Base-by-base conservation (phyloP, 1,139 yeast species). In the Taiozyma sp. region DNA sequence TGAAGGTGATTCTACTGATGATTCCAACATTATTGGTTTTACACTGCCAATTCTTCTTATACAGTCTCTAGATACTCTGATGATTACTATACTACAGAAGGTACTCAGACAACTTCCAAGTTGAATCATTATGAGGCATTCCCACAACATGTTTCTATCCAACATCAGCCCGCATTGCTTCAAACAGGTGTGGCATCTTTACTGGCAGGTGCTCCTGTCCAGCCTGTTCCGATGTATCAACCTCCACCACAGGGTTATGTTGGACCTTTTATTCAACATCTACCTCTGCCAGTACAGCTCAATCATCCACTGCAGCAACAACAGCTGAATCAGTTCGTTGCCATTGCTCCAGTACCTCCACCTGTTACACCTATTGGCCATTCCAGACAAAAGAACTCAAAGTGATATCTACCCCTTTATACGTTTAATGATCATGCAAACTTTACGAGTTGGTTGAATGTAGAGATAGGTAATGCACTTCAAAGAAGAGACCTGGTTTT, bases 31-130 rank as follows among this genome's bases (percentile, higher is more conserved):
- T 6, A 16, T 8, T 69, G 70, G 70, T 62, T 61, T 46, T 63
- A 68, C 49, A 54, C 68, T 9, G 43, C 43, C 1, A 47, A 46
- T 27, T 68, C 71, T 4, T 56, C 64, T 7, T 69, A 66, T 43
- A 59, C 54, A 28, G 56, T 59, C 5, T 71, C 68, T 3, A 48
- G 69, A 38, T 68, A 65, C 47, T 40, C 43, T 14, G 43, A 40
- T 12, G 40, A 36, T 16, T 36, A 36, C 12, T 36, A 9, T 12
- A 2, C 22, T 16, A 16, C 8, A 16, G 23, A 19, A 16, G 22
- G 23, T 36, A 36, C 23, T 2, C 40, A 16, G 10, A 36, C 40
- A 9, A 10, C 23, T 4, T 16, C 22, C 23, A 36, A 36, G 13
- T 14, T 28, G 4, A n/a, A 29, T 27, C 16, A 29, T 19, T 30